Conservation (phyloP, 1,139 yeast species). For the Suhomyces terraborum region DNA sequence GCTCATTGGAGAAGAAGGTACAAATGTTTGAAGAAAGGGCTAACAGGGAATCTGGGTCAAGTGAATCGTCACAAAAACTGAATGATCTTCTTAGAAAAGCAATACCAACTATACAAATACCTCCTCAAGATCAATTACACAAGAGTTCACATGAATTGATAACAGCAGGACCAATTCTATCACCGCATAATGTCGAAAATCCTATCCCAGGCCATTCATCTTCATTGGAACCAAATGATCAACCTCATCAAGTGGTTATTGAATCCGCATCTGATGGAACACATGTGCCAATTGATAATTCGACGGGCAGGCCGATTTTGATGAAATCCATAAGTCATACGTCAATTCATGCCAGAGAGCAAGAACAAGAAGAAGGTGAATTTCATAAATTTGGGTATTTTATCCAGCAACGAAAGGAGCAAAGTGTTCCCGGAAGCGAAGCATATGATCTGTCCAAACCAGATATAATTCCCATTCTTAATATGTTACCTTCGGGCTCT, state of each 20-base stretch:
- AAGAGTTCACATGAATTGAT: slow-evolving; percentile 53
- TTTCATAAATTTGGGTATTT: slow-evolving; percentile 81
- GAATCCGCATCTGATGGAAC: slow-evolving; percentile 58
- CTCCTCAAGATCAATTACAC: slow-evolving; percentile 40
- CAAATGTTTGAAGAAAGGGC: slow-evolving; percentile 48
- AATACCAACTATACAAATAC: slow-evolving; percentile 6
- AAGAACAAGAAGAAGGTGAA: slow-evolving; percentile 91
- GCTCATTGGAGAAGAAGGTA: slow-evolving; percentile 46
- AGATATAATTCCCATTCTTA: slow-evolving; percentile 37
- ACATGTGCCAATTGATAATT: slow-evolving; percentile 59
- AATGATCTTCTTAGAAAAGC: slow-evolving; percentile 1
- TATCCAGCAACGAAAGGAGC: slow-evolving; percentile 57
- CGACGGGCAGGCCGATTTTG: slow-evolving; percentile 71
- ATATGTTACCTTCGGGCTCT: slow-evolving; percentile 67
- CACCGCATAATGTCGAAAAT: slow-evolving; percentile 39
- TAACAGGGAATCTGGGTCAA: slow-evolving; percentile 13
- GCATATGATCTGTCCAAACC: slow-evolving; percentile 7
- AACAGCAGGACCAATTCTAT: slow-evolving; percentile 56
- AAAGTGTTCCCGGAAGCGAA: slow-evolving; percentile 1
- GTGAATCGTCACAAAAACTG: neutral
- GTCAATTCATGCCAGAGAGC: slow-evolving; percentile 67
- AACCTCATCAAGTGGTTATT: slow-evolving; percentile 71
- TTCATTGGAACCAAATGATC: slow-evolving; percentile 32
- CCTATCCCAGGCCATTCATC: slow-evolving; percentile 30
- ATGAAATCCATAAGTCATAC: slow-evolving; percentile 66